These are phyloP conservation scores for Termitomyces sp. DNA, from an alignment of 768 basidiomycete genomes.

Conservation along the genomic window DNA sequence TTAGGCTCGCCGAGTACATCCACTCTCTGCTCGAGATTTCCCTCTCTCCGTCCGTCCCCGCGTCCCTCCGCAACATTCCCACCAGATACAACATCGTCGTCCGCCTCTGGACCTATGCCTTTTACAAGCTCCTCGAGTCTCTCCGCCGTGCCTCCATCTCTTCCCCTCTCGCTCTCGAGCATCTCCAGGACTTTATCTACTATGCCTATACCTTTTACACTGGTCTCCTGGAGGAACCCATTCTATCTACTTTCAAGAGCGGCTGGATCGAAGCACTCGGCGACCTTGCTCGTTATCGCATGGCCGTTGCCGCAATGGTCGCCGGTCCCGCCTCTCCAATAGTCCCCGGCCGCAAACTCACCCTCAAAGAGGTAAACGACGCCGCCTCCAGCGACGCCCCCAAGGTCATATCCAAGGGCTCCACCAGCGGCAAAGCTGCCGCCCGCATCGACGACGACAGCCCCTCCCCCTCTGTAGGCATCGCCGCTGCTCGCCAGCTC, in stretches of 20 bases:
- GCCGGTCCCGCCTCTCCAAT: conserved; percentile 34
- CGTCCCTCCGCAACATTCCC: conserved; percentile 84
- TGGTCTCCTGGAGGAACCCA: conserved; percentile 77
- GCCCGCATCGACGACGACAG: conserved; percentile 63
- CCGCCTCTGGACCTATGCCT: conserved; percentile 88
- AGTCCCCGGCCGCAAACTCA: conserved; percentile 36
- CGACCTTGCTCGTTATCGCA: conserved; percentile 90
- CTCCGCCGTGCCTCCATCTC: conserved; percentile 80
- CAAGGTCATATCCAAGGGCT: conserved; percentile 14
- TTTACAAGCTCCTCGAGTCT: conserved; percentile 86
- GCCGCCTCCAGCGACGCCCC: conserved; percentile 23
- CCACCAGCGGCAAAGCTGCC: conserved; percentile 42
- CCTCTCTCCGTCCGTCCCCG: conserved; percentile 80
- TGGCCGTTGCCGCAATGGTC: conserved; percentile 91
- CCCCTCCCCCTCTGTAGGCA: conserved; percentile 74
- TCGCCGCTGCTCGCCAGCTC: conserved; percentile 74
- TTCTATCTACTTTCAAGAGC: conserved; percentile 60
- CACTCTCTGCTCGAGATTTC: conserved; percentile 86
- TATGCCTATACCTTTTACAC: conserved; percentile 96
- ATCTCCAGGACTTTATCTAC: conserved; percentile 91
- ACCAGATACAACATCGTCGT: conserved; percentile 94
- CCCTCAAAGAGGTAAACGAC: conserved; percentile 49
- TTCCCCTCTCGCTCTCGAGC: conserved; percentile 72
- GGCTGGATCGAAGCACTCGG: conserved; percentile 97
- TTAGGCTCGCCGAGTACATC: conserved; percentile 86